Evolutionary conservation across 345 rosid species (phyloP).

Genomic region (Populus tremula): DNA sequence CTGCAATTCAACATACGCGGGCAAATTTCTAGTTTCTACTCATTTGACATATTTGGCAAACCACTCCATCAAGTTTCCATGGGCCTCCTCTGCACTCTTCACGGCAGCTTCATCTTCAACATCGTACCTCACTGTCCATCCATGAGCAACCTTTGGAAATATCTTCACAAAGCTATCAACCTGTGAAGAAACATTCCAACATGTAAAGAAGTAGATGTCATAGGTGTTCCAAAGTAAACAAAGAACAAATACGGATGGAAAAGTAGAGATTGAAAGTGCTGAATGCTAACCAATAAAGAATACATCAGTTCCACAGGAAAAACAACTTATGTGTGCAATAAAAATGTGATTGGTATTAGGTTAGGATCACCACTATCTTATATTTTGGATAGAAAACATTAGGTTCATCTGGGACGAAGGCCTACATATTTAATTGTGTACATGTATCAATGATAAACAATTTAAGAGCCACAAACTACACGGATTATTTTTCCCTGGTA

Average conservation of each 20-base stretch:
- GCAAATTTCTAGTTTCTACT: conserved; percentile 2
- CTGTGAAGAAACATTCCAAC: conserved; percentile 27
- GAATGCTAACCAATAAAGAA: neutral
- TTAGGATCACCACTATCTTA: no score
- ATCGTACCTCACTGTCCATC: conserved; percentile 69
- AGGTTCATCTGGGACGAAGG: no score
- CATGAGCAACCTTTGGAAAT: conserved; percentile 67
- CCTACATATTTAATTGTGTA: no score
- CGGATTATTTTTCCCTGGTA: no score
- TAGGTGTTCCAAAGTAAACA: neutral
- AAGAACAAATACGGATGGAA: neutral
- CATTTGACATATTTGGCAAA: conserved; percentile 52
- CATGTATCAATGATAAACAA: no score
- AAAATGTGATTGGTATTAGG: no score
- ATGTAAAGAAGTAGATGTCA: neutral
- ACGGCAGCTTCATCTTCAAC: conserved; percentile 46
- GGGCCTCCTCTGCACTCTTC: conserved; percentile 66
- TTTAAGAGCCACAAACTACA: no score
- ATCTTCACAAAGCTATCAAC: conserved; percentile 60
- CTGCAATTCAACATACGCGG: neutral
- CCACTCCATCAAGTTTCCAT: conserved; percentile 58
- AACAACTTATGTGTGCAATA: neutral
- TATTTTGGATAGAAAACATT: no score
- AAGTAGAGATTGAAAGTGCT: neutral
- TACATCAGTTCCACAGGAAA: neutral